Evolutionary conservation across 108 stramenopile genomes (phyloP).

Genomic region (Schizochytrium sp.): DNA sequence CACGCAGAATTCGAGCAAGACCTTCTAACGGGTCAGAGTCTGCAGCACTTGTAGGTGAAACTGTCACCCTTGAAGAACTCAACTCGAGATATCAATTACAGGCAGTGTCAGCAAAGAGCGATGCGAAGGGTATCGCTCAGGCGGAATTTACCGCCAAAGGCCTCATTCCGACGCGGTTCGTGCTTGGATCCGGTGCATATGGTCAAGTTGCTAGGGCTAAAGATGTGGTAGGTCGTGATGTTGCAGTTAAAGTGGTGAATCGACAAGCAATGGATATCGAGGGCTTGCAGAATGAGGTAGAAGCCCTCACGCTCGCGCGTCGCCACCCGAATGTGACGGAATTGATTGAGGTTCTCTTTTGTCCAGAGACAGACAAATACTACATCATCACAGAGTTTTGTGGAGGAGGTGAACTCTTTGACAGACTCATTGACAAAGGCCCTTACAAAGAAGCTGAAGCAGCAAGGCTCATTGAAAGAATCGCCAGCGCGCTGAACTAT

Average conservation of each 20-base stretch:
- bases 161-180: neutral
- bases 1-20: neutral
- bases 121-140: neutral
- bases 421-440: constrained; percentile 50
- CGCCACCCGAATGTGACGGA: constrained; percentile 38
- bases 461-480: neutral
- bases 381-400: constrained; percentile 48
- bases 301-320: neutral
- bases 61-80: neutral
- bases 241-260: constrained; percentile 25
- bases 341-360: constrained; percentile 53
- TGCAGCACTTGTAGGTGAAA: constrained; percentile 21
- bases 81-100: neutral
- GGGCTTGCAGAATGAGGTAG: constrained; percentile 43
- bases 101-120: neutral
- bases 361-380: constrained; percentile 25
- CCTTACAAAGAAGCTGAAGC: constrained; percentile 38
- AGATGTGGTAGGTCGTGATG: neutral
- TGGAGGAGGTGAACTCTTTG: constrained; percentile 52
- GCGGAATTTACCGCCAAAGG: neutral
- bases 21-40: neutral
- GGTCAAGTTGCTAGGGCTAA: constrained; percentile 31
- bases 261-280: neutral
- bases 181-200: constrained; percentile 33
- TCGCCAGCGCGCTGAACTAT: constrained; percentile 14